Conservation (phyloP, 148 eudicot genomes). For the Rhododendron henanense region DNA sequence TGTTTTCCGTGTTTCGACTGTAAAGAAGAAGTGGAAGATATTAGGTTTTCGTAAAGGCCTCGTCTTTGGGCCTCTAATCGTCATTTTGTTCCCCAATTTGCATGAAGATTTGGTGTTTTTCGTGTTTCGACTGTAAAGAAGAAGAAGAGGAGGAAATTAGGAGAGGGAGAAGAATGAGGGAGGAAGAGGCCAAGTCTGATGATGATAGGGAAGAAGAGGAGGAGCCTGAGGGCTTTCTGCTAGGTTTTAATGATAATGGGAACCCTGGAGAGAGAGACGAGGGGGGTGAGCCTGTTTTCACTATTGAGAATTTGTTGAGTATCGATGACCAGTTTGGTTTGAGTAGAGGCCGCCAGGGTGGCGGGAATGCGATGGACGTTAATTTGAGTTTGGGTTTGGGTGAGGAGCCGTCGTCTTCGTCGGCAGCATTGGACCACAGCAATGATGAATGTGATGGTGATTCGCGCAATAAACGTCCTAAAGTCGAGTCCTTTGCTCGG, state of each 20-base stretch:
- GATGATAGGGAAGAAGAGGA: conserved; percentile 15
- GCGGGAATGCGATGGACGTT: conserved; percentile 14
- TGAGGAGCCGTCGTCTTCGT: conserved; percentile 26
- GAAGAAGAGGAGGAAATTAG: conserved; percentile 19
- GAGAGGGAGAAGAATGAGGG: conserved; percentile 23
- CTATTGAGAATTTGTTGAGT: conserved; percentile 8
- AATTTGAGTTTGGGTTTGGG: conserved; percentile 41
- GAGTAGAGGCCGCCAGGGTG: conserved; percentile 17
- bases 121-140: conserved; percentile 20
- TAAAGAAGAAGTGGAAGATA: background rate
- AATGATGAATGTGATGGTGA: conserved; percentile 34
- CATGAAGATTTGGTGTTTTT: conserved; percentile 59
- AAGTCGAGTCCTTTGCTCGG: conserved; percentile 40
- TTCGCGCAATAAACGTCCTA: conserved; percentile 69
- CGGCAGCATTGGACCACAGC: conserved; percentile 7
- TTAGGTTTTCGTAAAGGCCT: too few relatives aligned
- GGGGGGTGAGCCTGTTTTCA: conserved; percentile 2
- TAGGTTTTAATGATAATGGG: conserved; percentile 31
- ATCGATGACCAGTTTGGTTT: conserved; percentile 18
- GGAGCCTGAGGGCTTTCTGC: conserved; percentile 19
- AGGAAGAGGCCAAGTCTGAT: conserved; percentile 20
- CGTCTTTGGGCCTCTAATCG: too few relatives aligned
- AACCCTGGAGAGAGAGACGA: conserved; percentile 36
- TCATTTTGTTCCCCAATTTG: conserved; percentile 16
- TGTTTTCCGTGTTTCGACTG: conserved; percentile 36